Evolutionary conservation across 352 stramenopile species (phyloP), one percentile per base, ranked within the genome.

Genomic region (Phytopythium oedochilum): DNA sequence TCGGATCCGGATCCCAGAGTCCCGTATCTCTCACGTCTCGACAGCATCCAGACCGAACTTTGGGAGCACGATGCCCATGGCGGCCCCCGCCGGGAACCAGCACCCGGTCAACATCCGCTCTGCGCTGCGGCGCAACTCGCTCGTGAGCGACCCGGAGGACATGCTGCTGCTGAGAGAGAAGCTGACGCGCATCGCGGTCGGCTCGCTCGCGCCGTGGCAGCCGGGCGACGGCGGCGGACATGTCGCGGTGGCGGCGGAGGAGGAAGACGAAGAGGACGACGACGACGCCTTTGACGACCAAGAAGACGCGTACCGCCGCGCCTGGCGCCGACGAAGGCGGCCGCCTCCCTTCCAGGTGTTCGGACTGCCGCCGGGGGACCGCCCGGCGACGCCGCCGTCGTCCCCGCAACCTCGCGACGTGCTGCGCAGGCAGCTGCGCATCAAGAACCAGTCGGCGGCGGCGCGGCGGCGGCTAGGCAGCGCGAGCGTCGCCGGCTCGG

Each of bases 381-480:
- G 75, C 0, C 73, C 83, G 10, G 84, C 63, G 48, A 93, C 83
- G 50, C 83, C 83, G 29, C 83, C 83, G 38, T 90, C 80, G 32
- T 93, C 83, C 17, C 83, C 83, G 11, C 83, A 93, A 64, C 83
- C 83, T 3, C 65, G 80, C 3, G 81, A 91, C 51, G 61, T 91
- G 38, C 56, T 93, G 34, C 71, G 80, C n/a, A 83, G 79, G 56
- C 82, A 92, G 55, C 50, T 90, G 20, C 66, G 73, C 35, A 39
- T 80, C 15, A 88, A 86, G 63, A 81, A 81, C 44, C 63, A 71
- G 25, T 28, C 20, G 20, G 29, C 46, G 32, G 54, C 40, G 31
- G 34, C 48, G 12, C 53, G 39, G 34, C 29, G 56, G 20, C 51
- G 50, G 53, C 28, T 28, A 7, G 55, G 18, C n/a, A 58, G 52